Evolutionary conservation across 2,329 filamentous ascomycete genomes (phyloP), one percentile per base, ranked within the genome.

Genomic region (Sporothrix euskadiensis): DNA sequence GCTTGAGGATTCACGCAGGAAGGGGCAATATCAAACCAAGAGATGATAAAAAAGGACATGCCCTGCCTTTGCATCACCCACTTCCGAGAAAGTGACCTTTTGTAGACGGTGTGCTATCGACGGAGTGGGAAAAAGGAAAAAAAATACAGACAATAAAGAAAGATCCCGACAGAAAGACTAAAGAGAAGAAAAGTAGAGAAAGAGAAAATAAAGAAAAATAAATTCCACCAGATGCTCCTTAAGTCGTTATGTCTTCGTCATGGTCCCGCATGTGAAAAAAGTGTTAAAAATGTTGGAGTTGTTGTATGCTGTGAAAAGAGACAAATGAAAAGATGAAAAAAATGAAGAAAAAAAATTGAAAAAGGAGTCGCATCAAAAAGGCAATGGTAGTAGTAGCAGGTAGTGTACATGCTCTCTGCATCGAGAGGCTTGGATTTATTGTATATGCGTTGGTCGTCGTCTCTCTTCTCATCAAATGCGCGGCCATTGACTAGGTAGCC

Each of bases 231-330:
- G 44, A 70, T 71, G 71, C 73, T 69, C 70, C 47, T 44, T 47
- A 39, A 57, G 47, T 73, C 68, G 72, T 75, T 70, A 56, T 75
- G n/a, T 75, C 71, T 76, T 76, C 75, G 70, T 73, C 73, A 76
- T 75, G 72, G 68, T 56, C 71, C 73, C 59, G 72, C 70, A 69
- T 73, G 73, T 69, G 32, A 59, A 56, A 59, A 68, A 41, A 35
- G 30, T 54, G 16, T 71, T 16, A 66, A 41, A 14, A 71, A 26
- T 30, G 39, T 71, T 9, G 14, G 61, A 7, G 26, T 52, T 32
- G 16, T 39, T 52, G 61, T 26, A 39, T 54, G 59, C 32, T 44
- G 32, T 26, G 59, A 1, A 35, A 54, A 57, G 6, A 8, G 35
- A 8, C 26, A 52, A 19, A 63, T 9, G 14, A 59, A 70, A 41